phyloP scores from a whole-genome alignment of 441 rosid species.

The Populus hybrid region DNA sequence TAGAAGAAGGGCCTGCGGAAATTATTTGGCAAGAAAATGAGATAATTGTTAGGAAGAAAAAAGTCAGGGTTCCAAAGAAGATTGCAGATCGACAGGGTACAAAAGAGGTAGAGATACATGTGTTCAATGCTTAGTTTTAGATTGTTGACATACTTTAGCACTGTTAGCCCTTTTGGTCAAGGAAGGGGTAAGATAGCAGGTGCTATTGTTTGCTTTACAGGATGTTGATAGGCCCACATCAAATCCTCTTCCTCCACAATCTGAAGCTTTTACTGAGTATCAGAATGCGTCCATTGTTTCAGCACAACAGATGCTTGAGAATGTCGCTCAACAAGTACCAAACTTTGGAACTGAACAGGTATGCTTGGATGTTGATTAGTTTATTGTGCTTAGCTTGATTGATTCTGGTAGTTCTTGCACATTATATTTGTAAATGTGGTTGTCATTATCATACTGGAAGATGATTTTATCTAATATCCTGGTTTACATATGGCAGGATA shows the following conservation, averaged over 20 bases:
- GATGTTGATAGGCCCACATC: constrained; percentile 76
- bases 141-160: neutral
- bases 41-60: constrained; percentile 74
- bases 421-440: neutral
- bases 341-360: constrained; percentile 98
- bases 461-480: constrained; percentile 1
- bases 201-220: constrained; percentile 34
- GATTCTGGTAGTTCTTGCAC: neutral
- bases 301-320: constrained; percentile 65
- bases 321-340: constrained; percentile 84
- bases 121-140: neutral
- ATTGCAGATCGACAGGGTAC: constrained; percentile 22
- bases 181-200: constrained; percentile 1
- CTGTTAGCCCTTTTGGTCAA: neutral
- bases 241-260: constrained; percentile 87
- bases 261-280: constrained; percentile 51
- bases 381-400: neutral
- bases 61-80: constrained; percentile 69
- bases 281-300: constrained; percentile 41
- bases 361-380: neutral
- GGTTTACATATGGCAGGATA: constrained; percentile 53
- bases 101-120: constrained; percentile 43
- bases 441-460: neutral
- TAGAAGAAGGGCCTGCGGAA: constrained; percentile 88
- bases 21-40: constrained; percentile 92